These are phyloP conservation scores for Xylaria sp. DNA, from an alignment of 2,329 filamentous ascomycete genomes.

Conservation along the genomic window DNA sequence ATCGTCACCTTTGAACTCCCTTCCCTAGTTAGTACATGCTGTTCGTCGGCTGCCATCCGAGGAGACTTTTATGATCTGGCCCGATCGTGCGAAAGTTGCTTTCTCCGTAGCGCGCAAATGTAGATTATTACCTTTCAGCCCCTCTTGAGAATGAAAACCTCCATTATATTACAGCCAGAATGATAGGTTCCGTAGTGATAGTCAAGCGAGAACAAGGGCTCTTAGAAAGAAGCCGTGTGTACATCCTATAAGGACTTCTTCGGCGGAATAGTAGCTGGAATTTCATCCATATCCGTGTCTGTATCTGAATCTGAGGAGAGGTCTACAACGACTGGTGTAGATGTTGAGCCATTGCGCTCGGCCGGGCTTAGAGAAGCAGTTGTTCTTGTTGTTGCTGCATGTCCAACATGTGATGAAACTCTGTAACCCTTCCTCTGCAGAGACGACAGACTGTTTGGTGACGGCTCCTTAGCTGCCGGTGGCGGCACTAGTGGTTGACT, in stretches of 20 bases:
- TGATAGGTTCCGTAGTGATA: neutral
- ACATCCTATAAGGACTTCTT: constrained; percentile 10
- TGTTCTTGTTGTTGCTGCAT: constrained; percentile 15
- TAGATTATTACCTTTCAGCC: neutral
- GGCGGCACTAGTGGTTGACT: neutral
- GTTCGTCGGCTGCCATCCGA: neutral
- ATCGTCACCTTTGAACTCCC: neutral
- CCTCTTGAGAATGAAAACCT: neutral
- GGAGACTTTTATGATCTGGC: neutral
- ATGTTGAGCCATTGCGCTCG: constrained; percentile 31
- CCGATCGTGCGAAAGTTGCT: neutral
- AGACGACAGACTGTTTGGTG: constrained; percentile 36
- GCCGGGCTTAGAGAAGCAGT: constrained; percentile 16
- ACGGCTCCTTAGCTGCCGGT: neutral
- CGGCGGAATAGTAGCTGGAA: constrained; percentile 38
- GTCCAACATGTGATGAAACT: constrained; percentile 37
- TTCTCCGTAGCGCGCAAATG: neutral
- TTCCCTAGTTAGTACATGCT: neutral
- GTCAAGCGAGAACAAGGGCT: neutral
- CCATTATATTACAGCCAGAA: neutral
- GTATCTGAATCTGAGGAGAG: constrained; percentile 32
- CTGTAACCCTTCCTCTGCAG: constrained; percentile 41
- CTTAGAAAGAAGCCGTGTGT: neutral
- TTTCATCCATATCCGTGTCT: constrained; percentile 38
- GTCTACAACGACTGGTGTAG: constrained; percentile 36